These are phyloP conservation scores for Lyophyllum atratum DNA, from an alignment of 768 basidiomycete genomes.

Conservation along the genomic window DNA sequence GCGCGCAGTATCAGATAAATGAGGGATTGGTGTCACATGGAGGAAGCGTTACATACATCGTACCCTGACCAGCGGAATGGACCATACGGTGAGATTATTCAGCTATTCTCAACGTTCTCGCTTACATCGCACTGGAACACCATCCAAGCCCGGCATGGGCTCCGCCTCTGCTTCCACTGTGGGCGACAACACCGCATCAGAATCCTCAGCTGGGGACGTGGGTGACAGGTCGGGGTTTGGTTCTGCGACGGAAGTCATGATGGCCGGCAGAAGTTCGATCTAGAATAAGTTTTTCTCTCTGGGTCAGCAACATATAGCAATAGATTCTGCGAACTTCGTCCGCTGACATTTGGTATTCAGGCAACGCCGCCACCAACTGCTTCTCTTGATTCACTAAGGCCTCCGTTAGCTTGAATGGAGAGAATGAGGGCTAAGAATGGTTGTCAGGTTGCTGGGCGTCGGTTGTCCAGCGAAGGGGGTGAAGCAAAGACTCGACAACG, in stretches of 20 bases:
- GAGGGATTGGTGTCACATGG: conserved; percentile 19
- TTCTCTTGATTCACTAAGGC: not conserved
- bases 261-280: conserved; percentile 25
- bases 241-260: conserved; percentile 27
- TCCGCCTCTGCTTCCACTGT: conserved; percentile 55
- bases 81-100: conserved; percentile 13
- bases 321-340: conserved; percentile 11
- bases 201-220: conserved; percentile 62
- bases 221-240: conserved; percentile 42
- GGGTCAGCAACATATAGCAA: conserved; percentile 4
- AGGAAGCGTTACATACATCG: conserved; percentile 60
- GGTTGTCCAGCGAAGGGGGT: not conserved
- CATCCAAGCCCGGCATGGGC: conserved; percentile 73
- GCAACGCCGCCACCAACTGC: conserved; percentile 11
- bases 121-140: conserved; percentile 81
- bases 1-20: conserved; percentile 19
- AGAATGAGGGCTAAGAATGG: not conserved
- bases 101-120: too few relatives aligned
- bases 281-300: conserved; percentile 9
- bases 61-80: conserved; percentile 58
- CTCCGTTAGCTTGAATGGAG: not conserved
- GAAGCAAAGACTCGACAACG: not conserved
- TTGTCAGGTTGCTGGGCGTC: not conserved
- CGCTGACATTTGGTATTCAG: conserved; percentile 13
- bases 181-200: conserved; percentile 53